phyloP scores from a whole-genome alignment of 2,329 filamentous ascomycete species.

The Monilinia laxa region DNA sequence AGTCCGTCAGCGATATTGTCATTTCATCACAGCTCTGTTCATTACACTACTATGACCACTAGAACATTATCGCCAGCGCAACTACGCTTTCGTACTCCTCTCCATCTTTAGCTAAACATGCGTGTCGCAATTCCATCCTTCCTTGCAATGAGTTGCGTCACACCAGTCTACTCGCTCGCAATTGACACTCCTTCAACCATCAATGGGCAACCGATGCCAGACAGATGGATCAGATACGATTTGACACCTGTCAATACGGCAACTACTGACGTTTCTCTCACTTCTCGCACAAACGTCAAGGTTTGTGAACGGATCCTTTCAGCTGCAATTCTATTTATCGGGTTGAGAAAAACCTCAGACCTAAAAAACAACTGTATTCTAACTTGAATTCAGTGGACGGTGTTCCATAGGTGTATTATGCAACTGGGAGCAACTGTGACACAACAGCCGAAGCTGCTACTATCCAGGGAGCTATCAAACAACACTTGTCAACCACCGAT shows the following conservation, averaged over 20 bases:
- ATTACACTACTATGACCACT: too few species aligned
- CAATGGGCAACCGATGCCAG: not conserved
- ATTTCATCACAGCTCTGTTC: too few species aligned
- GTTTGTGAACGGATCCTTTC: not conserved
- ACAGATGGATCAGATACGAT: constrained; percentile 6
- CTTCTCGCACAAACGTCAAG: not conserved
- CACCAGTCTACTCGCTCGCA: not conserved
- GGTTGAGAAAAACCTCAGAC: not conserved
- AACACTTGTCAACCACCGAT: not conserved
- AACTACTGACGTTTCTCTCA: not conserved
- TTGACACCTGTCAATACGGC: not conserved
- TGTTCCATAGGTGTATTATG: not conserved
- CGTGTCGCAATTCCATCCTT: not conserved
- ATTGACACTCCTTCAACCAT: not conserved
- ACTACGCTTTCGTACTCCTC: not conserved
- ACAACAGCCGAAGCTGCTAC: not conserved
- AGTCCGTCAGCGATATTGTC: too few species aligned
- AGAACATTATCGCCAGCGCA: not conserved
- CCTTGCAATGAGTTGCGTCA: not conserved
- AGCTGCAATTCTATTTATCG: too few species aligned
- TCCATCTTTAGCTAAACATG: not conserved
- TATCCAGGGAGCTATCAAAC: not conserved
- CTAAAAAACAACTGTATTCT: not conserved
- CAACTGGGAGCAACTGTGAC: not conserved
- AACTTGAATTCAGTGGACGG: not conserved